Percentiles rank a stretch among this genome's conserved stretches.
These are phyloP conservation scores for Naganishia onofrii DNA, from an alignment of 768 basidiomycete species.

Conservation along the genomic window DNA sequence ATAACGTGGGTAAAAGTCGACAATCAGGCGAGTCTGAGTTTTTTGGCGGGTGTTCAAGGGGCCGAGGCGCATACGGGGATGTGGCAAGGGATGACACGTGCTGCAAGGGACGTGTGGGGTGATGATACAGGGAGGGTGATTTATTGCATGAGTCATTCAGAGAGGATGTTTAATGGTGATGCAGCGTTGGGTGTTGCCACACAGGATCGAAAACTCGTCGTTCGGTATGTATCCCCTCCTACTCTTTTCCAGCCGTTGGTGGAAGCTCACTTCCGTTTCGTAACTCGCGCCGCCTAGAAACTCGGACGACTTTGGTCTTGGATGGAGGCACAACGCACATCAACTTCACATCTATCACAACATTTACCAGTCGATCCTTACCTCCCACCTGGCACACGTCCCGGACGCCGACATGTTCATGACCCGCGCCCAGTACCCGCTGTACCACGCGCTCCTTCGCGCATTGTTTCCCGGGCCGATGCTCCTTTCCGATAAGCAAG, in stretches of 20 bases:
- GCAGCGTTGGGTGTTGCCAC: slow-evolving; percentile 37
- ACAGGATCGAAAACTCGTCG: slow-evolving; percentile 35
- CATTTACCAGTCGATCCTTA: slow-evolving; percentile 39
- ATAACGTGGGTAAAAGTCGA: slow-evolving; percentile 43
- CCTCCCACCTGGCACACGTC: slow-evolving; percentile 36
- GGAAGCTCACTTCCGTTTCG: too few species aligned
- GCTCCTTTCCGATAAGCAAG: slow-evolving; percentile 38
- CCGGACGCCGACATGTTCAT: slow-evolving; percentile 47
- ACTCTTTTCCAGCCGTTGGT: too few species aligned
- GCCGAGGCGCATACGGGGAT: slow-evolving; percentile 34
- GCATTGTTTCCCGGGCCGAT: slow-evolving; percentile 37
- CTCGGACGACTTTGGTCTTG: slow-evolving; percentile 41
- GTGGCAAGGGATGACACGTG: slow-evolving; percentile 40
- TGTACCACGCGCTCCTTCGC: slow-evolving; percentile 41
- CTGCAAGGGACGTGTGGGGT: slow-evolving; percentile 36
- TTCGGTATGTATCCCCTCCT: too few species aligned
- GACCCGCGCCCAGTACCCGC: slow-evolving; percentile 32
- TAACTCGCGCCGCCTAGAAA: slow-evolving; percentile 36
- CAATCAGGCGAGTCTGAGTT: slow-evolving; percentile 40
- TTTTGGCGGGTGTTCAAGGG: slow-evolving; percentile 20
- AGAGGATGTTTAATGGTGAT: slow-evolving; percentile 43
- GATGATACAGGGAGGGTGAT: slow-evolving; percentile 33
- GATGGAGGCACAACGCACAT: slow-evolving; percentile 31
- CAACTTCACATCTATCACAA: slow-evolving; percentile 36
- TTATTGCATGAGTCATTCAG: slow-evolving; percentile 46